Evolutionary conservation across 208 protist genomes (phyloP).

Genomic region (Histomonas meleagridis): DNA sequence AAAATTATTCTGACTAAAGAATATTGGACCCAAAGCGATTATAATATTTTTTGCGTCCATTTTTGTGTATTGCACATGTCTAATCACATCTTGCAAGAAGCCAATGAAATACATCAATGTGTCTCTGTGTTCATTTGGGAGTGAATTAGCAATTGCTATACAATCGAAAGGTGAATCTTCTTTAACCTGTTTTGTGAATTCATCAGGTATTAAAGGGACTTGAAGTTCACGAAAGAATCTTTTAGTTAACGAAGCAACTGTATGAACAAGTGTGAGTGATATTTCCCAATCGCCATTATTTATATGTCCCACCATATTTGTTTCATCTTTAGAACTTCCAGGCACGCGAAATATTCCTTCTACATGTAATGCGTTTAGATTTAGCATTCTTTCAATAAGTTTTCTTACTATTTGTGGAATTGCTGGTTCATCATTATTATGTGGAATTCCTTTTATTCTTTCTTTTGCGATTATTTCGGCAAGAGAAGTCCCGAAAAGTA

Average conservation of each 20-base stretch:
- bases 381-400: not conserved
- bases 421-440: not conserved
- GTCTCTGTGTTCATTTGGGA: not conserved
- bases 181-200: not conserved
- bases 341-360: not conserved
- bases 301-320: not conserved
- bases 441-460: not conserved
- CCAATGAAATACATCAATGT: not conserved
- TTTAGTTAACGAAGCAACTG: not conserved
- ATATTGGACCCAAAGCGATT: not conserved
- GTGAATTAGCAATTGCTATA: not conserved
- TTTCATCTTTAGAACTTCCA: not conserved
- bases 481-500: not conserved
- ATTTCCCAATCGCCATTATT: not conserved
- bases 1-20: not conserved
- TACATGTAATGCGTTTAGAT: not conserved
- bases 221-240: not conserved
- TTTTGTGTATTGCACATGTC: not conserved
- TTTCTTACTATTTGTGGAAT: not conserved
- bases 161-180: not conserved
- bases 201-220: not conserved
- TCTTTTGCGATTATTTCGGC: not conserved
- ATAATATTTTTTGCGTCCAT: not conserved
- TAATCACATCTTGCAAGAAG: not conserved
- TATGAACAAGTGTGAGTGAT: not conserved